A percentile compares a stretch with the other conserved stretches of the same genome.
Conservation (phyloP, 768 basidiomycete species). For the Boletus reticulatus region DNA sequence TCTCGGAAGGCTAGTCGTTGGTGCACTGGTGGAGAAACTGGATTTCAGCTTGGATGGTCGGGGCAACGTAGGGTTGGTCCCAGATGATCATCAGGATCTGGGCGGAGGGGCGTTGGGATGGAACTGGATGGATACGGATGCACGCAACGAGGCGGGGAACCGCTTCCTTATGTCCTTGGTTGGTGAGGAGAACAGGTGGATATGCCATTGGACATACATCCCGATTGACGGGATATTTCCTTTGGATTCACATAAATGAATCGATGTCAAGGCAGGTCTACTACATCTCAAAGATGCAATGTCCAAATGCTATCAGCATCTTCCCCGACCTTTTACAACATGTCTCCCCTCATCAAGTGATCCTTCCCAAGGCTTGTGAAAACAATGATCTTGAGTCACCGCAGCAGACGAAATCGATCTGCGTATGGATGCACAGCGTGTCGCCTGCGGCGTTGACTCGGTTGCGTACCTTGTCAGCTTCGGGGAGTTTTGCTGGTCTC, state of each 20-base stretch:
- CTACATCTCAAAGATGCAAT: constrained; percentile 10
- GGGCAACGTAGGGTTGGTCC: neutral
- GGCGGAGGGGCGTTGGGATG: constrained; percentile 22
- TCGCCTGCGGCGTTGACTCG: too few relatives aligned
- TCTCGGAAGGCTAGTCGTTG: constrained; percentile 11
- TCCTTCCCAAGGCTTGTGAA: too few relatives aligned
- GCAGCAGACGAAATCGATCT: too few relatives aligned
- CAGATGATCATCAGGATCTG: constrained; percentile 10
- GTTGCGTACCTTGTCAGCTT: too few relatives aligned
- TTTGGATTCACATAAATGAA: too few relatives aligned
- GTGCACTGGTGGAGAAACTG: constrained; percentile 7
- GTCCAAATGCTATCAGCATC: neutral
- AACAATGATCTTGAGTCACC: too few relatives aligned
- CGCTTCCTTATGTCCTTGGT: constrained; percentile 12
- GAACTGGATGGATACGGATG: constrained; percentile 20
- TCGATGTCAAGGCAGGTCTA: too few relatives aligned
- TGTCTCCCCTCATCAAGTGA: too few relatives aligned
- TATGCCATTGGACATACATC: constrained; percentile 15
- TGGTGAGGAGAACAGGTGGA: constrained; percentile 2
- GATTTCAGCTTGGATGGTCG: constrained; percentile 1
- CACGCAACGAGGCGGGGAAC: constrained; percentile 2
- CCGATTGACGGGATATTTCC: neutral
- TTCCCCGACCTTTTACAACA: too few relatives aligned
- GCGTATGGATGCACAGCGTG: too few relatives aligned
- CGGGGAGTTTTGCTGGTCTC: too few relatives aligned